Percentiles rank a stretch among this genome's conserved stretches.
phyloP scores from a whole-genome alignment of 2,329 filamentous ascomycete genomes.

The Fusarium aywerte region DNA sequence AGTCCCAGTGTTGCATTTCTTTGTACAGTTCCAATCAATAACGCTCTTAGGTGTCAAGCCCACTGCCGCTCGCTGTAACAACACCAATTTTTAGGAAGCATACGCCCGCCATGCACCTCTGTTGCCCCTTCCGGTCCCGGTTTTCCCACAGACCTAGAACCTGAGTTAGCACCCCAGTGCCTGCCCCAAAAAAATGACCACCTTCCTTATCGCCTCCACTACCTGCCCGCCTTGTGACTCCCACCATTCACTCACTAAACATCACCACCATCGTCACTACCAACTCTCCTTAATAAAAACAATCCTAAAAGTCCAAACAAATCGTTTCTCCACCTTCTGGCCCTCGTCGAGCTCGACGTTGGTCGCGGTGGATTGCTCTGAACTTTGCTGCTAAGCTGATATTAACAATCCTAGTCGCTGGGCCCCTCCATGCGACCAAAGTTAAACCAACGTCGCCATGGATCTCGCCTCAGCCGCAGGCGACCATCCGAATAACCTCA shows the following conservation, averaged over 20 bases:
- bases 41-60: background rate
- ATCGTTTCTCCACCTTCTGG: slow-evolving; percentile 20
- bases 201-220: slow-evolving; percentile 32
- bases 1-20: background rate
- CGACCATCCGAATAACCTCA: slow-evolving; percentile 47
- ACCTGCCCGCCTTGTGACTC: slow-evolving; percentile 28
- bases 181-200: slow-evolving; percentile 6
- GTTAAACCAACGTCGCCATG: slow-evolving; percentile 41
- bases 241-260: slow-evolving; percentile 20
- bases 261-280: slow-evolving; percentile 27
- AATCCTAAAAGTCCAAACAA: slow-evolving; percentile 8
- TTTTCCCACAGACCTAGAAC: slow-evolving; percentile 37
- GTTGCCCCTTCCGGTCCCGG: slow-evolving; percentile 38
- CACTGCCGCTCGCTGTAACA: slow-evolving; percentile 10
- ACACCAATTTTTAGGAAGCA: slow-evolving; percentile 17
- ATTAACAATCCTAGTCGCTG: slow-evolving; percentile 30
- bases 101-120: slow-evolving; percentile 11
- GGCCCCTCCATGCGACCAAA: slow-evolving; percentile 43
- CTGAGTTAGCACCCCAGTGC: slow-evolving; percentile 1
- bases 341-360: slow-evolving; percentile 28
- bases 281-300: slow-evolving; percentile 21
- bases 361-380: slow-evolving; percentile 35
- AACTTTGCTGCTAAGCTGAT: slow-evolving; percentile 27
- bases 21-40: background rate
- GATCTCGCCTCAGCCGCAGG: slow-evolving; percentile 45